A percentile compares a stretch with the other conserved stretches of the same genome.
phyloP scores from a whole-genome alignment of 2,329 filamentous ascomycete species.

The Teratosphaeria destructans region DNA sequence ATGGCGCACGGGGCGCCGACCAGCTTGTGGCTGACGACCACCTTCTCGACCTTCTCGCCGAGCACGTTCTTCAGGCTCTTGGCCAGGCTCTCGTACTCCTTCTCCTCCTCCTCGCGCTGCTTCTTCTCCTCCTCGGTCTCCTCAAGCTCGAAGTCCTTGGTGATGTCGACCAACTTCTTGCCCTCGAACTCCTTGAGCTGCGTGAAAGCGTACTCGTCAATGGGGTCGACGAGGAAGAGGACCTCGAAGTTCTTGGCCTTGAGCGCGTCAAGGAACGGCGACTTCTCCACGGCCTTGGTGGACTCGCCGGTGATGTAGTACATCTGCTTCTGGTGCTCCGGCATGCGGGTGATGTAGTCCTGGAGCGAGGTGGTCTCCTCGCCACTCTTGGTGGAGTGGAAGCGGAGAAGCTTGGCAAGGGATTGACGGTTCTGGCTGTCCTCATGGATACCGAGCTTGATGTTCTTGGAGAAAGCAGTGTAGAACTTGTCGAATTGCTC shows the following conservation, averaged over 20 bases:
- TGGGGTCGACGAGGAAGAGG: conserved; percentile 97
- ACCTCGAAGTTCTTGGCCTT: conserved; percentile 99
- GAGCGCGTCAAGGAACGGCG: conserved; percentile 95
- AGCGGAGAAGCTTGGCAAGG: conserved; percentile 97
- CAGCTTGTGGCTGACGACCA: conserved; percentile 97
- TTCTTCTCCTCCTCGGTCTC: conserved; percentile 99
- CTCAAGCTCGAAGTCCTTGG: conserved; percentile 99
- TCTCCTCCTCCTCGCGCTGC: conserved; percentile 88
- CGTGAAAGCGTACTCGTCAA: conserved; percentile 98
- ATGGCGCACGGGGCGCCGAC: conserved; percentile 91
- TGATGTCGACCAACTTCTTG: conserved; percentile 99
- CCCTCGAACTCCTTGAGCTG: conserved; percentile 99
- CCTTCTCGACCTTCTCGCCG: conserved; percentile 99
- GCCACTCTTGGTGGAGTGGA: conserved; percentile 97
- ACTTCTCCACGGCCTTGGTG: conserved; percentile 94
- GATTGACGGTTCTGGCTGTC: conserved; percentile 89
- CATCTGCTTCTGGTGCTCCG: conserved; percentile 99
- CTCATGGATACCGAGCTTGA: conserved; percentile 99
- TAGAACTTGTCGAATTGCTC: conserved; percentile 99
- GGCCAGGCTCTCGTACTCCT: conserved; percentile 89
- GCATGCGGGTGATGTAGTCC: conserved; percentile 99
- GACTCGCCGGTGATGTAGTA: conserved; percentile 99
- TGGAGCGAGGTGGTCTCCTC: conserved; percentile 91
- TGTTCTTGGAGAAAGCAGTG: conserved; percentile 98
- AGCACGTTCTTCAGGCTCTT: conserved; percentile 99